Base-by-base conservation (phyloP, 2,329 filamentous ascomycete species). In the Claviceps cyperi region DNA sequence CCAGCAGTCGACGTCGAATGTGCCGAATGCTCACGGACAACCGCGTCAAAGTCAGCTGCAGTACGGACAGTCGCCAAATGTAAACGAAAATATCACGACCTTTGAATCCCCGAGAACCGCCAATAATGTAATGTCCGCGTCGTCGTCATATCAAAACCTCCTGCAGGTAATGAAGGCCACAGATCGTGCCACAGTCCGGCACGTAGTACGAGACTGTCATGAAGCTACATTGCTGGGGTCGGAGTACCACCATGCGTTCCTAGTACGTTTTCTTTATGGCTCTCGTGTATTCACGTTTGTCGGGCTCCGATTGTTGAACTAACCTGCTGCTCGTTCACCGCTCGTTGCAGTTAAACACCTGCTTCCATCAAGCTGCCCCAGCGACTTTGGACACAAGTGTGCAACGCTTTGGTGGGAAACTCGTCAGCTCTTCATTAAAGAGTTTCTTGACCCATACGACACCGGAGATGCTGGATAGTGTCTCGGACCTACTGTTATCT, bases 171-270 rank as follows among this genome's bases (percentile, higher is more conserved):
- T 78, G 4, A 63, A 66, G 15, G 66, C 66, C 41, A 62, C 69
- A 14, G 55, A 69, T 6, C 64, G 73, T 0, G 63, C 70, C 35
- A 66, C 69, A n/a, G 70, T 77, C 19, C 67, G 74, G 13, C 69
- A 71, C 43, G 67, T 67, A 1, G 55, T 78, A 11, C 66, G 75
- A 22, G 74, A 76, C 53, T 66, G 71, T 50, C 76, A 73, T 71
- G 63, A 74, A 41, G 75, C 71, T 54, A 69, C 69, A 17, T 53
- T 77, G 2, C 50, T 71, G 3, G 75, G 75, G 9, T 74, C 71
- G 4, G 70, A 75, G 11, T 77, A 74, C 51, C 75, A 78, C 52
- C 64, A 69, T 41, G 67, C 69, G 2, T 78, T 78, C 53, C 51
- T 78, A 49, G 74, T 78, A 59, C 66, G 74, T 70, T 49, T n/a